Percentiles rank a stretch among this genome's conserved stretches.
These are phyloP conservation scores for Pilatotrama ljubarskyi DNA, from an alignment of 768 basidiomycete genomes.

Conservation along the genomic window DNA sequence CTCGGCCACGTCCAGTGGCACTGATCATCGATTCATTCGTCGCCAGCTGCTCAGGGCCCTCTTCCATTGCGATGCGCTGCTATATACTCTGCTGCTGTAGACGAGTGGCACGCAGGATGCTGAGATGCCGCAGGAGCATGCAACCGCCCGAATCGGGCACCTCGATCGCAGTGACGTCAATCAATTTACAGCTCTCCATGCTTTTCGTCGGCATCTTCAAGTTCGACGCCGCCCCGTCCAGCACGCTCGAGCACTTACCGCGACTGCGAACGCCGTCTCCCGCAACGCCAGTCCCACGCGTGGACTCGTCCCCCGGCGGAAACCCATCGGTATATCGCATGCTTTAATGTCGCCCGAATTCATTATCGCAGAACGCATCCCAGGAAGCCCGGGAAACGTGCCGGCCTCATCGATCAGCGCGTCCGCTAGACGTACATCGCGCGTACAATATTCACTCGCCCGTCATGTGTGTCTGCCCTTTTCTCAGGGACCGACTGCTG, in stretches of 20 bases:
- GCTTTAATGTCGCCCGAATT: background rate
- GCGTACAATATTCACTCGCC: background rate
- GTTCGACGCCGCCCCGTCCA: too few relatives aligned
- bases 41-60: background rate
- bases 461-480: background rate
- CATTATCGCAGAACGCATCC: background rate
- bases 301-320: too few relatives aligned
- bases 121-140: too few relatives aligned
- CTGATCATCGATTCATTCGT: conserved; percentile 4
- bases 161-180: background rate
- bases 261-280: too few relatives aligned
- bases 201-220: background rate
- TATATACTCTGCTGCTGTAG: background rate
- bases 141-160: background rate
- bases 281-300: too few relatives aligned
- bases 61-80: background rate
- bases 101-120: too few relatives aligned
- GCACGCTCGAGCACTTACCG: too few relatives aligned
- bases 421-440: background rate
- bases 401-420: conserved; percentile 1
- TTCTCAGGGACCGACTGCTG: background rate
- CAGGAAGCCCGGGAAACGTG: background rate
- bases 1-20: conserved; percentile 1
- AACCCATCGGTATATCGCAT: too few relatives aligned
- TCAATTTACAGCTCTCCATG: background rate